phyloP scores from a whole-genome alignment of 768 basidiomycete species.

The Amanita muscaria region DNA sequence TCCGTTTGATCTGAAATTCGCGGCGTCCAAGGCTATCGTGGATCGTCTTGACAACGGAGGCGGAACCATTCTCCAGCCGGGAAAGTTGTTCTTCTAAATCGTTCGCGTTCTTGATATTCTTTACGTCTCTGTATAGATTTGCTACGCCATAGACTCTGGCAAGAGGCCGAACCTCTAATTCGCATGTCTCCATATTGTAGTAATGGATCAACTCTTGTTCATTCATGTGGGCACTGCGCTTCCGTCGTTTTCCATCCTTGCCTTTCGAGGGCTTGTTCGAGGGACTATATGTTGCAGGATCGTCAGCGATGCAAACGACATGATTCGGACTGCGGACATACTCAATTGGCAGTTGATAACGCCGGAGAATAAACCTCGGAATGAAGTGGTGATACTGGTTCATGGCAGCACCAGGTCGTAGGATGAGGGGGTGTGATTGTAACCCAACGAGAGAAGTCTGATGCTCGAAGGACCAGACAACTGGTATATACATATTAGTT shows the following conservation, averaged over 20 bases:
- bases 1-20: conserved; percentile 17
- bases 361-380: conserved; percentile 2
- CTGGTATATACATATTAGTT: too few relatives aligned
- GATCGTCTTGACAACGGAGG: conserved; percentile 15
- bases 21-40: conserved; percentile 5
- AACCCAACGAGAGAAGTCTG: too few relatives aligned
- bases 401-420: too few relatives aligned
- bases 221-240: background rate
- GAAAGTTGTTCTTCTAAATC: conserved; percentile 22
- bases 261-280: too few relatives aligned
- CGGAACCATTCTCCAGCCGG: conserved; percentile 20
- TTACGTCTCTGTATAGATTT: conserved; percentile 10
- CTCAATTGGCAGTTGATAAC: background rate
- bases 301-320: background rate
- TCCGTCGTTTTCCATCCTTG: background rate
- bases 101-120: conserved; percentile 15
- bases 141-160: background rate
- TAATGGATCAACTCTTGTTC: background rate
- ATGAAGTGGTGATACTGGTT: conserved; percentile 3
- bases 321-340: too few relatives aligned
- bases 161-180: conserved; percentile 1
- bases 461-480: too few relatives aligned
- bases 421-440: too few relatives aligned
- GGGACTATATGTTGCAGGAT: too few relatives aligned
- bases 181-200: background rate